Evolutionary conservation across 139 green algal species (phyloP).

Genomic region (Tetradesmus obliquus): DNA sequence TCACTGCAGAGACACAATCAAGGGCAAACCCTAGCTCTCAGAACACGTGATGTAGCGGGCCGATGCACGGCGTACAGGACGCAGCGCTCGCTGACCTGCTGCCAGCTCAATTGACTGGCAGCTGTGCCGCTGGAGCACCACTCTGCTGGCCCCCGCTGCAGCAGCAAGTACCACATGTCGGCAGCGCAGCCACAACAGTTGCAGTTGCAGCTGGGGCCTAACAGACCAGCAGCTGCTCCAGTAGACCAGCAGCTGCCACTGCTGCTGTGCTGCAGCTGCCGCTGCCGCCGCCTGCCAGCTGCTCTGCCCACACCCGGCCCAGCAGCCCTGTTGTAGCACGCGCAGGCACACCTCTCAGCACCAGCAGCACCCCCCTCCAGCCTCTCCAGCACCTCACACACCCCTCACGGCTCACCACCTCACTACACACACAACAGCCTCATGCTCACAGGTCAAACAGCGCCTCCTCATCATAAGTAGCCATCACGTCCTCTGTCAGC

Average conservation of each 20-base stretch:
- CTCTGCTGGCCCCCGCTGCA: not conserved
- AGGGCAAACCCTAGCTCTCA: not conserved
- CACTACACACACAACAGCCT: not conserved
- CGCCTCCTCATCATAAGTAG: conserved; percentile 34
- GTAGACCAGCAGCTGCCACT: too few relatives aligned
- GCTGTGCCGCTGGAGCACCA: not conserved
- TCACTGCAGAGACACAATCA: not conserved
- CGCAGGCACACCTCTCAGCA: not conserved
- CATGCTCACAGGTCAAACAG: conserved; percentile 42
- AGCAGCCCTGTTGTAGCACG: too few relatives aligned
- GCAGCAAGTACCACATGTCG: not conserved
- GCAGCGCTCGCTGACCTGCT: not conserved
- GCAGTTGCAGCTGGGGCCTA: not conserved
- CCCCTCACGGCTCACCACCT: too few relatives aligned
- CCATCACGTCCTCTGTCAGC: conserved; percentile 33
- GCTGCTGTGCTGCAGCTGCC: too few relatives aligned
- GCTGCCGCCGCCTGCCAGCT: too few relatives aligned
- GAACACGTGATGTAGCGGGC: not conserved
- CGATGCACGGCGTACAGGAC: not conserved
- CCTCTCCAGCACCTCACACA: too few relatives aligned
- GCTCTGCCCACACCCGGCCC: too few relatives aligned
- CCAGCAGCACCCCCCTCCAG: not conserved
- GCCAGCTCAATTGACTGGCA: not conserved
- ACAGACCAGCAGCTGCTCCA: not conserved
- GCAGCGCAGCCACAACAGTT: too few relatives aligned